A percentile compares a stretch with the other conserved stretches of the same genome.
Evolutionary conservation across 371 early-diverging fungal genomes (phyloP).

Genomic region (Mortierella sp.): DNA sequence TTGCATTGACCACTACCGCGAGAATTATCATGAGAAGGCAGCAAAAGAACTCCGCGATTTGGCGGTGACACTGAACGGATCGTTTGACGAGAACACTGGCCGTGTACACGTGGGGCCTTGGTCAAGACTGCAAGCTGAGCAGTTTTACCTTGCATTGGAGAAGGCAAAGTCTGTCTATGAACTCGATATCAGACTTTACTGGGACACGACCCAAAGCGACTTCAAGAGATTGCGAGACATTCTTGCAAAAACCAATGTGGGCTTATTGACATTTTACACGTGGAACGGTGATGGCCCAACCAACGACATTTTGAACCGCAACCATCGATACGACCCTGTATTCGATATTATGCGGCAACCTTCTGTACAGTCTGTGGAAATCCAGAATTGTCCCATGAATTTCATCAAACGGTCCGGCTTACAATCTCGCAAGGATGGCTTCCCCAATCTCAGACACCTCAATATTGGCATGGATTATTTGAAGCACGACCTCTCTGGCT

Average conservation of each 20-base stretch:
- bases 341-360: background rate
- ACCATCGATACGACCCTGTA: too few relatives aligned
- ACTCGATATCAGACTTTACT: too few relatives aligned
- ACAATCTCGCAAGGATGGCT: background rate
- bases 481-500: background rate
- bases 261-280: too few relatives aligned
- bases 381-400: background rate
- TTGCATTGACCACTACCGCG: constrained; percentile 24
- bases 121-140: background rate
- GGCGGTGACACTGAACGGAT: too few relatives aligned
- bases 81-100: too few relatives aligned
- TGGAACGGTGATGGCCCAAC: too few relatives aligned
- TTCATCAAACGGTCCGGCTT: background rate
- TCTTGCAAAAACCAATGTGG: too few relatives aligned
- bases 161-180: background rate
- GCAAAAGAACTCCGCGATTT: too few relatives aligned
- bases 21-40: background rate
- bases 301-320: too few relatives aligned
- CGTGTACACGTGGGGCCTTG: too few relatives aligned
- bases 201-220: too few relatives aligned
- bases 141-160: constrained; percentile 22
- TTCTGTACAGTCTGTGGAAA: background rate
- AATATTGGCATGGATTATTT: background rate
- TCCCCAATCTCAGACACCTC: background rate
- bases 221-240: too few relatives aligned